These are phyloP conservation scores for Volutella citrinella DNA, from an alignment of 2,329 filamentous ascomycete genomes.

Conservation along the genomic window DNA sequence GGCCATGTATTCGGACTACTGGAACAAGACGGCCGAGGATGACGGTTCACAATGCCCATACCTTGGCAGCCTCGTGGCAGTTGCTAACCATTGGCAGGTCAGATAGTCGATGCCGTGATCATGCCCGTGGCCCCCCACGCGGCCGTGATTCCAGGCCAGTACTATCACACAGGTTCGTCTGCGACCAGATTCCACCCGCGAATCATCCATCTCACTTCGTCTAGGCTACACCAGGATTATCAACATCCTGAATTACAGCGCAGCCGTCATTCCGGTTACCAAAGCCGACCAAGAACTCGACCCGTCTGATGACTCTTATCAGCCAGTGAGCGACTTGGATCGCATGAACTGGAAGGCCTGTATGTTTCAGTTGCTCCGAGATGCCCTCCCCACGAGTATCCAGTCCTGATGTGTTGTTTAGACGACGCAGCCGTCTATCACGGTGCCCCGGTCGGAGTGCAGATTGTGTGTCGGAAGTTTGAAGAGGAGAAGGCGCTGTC, in stretches of 20 bases:
- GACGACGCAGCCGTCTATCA: slow-evolving; percentile 22
- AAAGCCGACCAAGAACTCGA: slow-evolving; percentile 50
- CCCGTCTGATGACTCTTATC: slow-evolving; percentile 32
- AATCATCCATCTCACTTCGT: not conserved
- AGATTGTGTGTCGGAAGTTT: slow-evolving; percentile 23
- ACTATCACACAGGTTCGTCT: slow-evolving; percentile 30
- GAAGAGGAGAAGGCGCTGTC: slow-evolving; percentile 27
- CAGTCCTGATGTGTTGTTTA: slow-evolving; percentile 1
- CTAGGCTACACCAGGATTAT: slow-evolving; percentile 36
- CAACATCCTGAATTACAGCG: slow-evolving; percentile 56
- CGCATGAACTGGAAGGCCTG: slow-evolving; percentile 16
- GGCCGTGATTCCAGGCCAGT: slow-evolving; percentile 45
- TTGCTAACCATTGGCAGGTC: slow-evolving; percentile 25
- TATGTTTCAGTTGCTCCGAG: slow-evolving; percentile 21
- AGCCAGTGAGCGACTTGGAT: slow-evolving; percentile 36
- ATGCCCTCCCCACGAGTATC: not conserved
- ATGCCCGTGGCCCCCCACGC: slow-evolving; percentile 48
- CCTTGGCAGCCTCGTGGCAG: not conserved
- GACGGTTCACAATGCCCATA: slow-evolving; percentile 37
- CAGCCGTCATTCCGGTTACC: slow-evolving; percentile 53
- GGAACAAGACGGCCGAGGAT: slow-evolving; percentile 52
- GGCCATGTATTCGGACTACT: slow-evolving; percentile 60
- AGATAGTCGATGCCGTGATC: slow-evolving; percentile 54
- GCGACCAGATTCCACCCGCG: rapidly evolving
- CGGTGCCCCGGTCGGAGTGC: slow-evolving; percentile 22